Base-by-base conservation (phyloP, 2,329 filamentous ascomycete genomes). In the Diaporthe ampelina region DNA sequence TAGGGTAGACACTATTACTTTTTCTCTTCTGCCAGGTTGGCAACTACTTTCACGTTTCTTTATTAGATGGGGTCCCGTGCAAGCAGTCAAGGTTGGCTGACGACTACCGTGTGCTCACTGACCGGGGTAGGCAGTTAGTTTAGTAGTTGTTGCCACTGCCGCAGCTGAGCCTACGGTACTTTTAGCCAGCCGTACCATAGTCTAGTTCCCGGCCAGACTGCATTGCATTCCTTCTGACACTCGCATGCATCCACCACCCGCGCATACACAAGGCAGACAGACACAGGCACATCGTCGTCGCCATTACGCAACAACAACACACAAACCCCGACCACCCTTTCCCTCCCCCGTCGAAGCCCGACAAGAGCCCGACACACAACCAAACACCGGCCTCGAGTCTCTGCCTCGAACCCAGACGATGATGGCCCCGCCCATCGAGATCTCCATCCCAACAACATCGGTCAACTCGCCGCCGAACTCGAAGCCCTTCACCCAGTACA, bases 401-500 rank as follows among this genome's bases (percentile, higher is more conserved):
- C 29, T 37, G 35, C 48, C 32, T 37, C 57, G 24, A 52, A 11
- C 24, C 21, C 40, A 19, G 45, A 50, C 54, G 70, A 82, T 73
- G 76, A 93, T 93, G 91, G 89, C 90, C 76, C 91, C 91, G 70
- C 90, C 91, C 52, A 87, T 89, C 80, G 91, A 93, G 81, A 91
- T 93, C 80, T 90, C 89, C 75, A 93, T 93, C 77, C 91, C 91
- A 15, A 90, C 90, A n/a, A 92, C 91, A 65, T 91, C 89, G 76
- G 83, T 90, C 74, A 86, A 88, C 70, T 82, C 82, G 0, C 81
- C 84, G 4, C 74, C 85, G 70, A 86, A 87, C 76, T 86, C 88
- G 76, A 94, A 94, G 79, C 88, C 92, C 0, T 95, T 91, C 82
- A 95, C 94, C 0, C 88, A 93, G 77, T 96, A 95, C 86, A 94